Base-by-base conservation (phyloP, 1,284 basidiomycete species). In the Singerocomus rubriflavus region DNA sequence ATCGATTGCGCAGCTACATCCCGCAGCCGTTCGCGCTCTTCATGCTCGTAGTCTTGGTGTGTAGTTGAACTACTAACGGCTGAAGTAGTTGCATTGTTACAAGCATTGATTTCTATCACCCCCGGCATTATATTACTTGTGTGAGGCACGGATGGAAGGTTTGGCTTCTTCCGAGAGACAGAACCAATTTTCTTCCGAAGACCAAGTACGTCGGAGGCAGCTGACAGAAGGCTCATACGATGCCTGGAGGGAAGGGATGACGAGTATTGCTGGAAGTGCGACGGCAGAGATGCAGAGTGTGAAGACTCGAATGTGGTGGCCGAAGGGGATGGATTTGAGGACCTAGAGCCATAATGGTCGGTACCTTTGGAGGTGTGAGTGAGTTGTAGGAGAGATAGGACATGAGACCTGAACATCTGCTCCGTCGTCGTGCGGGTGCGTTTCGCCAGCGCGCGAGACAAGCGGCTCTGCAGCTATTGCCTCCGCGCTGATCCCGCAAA, bases 1-100 rank as follows among this genome's bases (percentile, higher is more conserved):
- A 90, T 80, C 7, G 83, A 80, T 60, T 87, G 82, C 0, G 87
- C 88, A 16, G 88, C 88, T 33, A 79, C 82, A 50, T 86, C 84
- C 29, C 86, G 73, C 36, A 91, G 69, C 26, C 85, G 78, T 55
- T 84, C 79, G 13, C 87, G 79, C 59, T 90, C 88, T 59, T 83
- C 80, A 36, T 79, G 74, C 59, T 90, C 87, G 46, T 77, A 77
- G 55, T 86, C 74, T 39, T n/a, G 52, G 48, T 64, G 59, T 8
- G 63, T 25, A 6, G 46, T 45, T 25, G 60, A 35, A 4, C 60
- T 55, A 21, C 36, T 42, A 4, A 54, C 8, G 0, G 52, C 42
- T 9, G 66, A 47, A 16, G 64, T 54, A 67, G 51, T 72, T 62
- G 48, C 69, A 66, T 33, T 52, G 39, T 57, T 64, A 27, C 74